A percentile compares a stretch with the other conserved stretches of the same genome.
phyloP scores from a whole-genome alignment of 1,284 basidiomycete species.

The Schizophyllum commune region DNA sequence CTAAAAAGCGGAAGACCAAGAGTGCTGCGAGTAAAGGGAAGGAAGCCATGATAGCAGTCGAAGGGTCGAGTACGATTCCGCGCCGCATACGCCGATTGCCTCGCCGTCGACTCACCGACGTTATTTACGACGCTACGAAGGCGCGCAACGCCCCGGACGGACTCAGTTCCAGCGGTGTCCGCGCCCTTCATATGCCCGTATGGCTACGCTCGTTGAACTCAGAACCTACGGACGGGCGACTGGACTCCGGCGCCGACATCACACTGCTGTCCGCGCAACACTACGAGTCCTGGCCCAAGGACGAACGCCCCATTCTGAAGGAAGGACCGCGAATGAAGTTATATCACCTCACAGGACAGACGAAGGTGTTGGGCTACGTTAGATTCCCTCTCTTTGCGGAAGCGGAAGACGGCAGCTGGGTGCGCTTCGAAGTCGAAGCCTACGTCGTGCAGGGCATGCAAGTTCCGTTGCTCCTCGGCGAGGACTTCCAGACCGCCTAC shows the following conservation, averaged over 20 bases:
- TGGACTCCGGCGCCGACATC: constrained; percentile 19
- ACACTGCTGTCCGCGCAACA: constrained; percentile 17
- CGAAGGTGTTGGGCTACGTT: constrained; percentile 20
- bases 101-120: too few relatives aligned
- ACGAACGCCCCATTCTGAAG: constrained; percentile 8
- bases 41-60: too few relatives aligned
- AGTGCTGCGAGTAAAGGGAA: too few relatives aligned
- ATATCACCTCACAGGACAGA: constrained; percentile 21
- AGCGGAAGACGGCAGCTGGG: constrained; percentile 14
- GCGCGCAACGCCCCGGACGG: too few relatives aligned
- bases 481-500: constrained; percentile 22
- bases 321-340: constrained; percentile 19
- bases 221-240: too few relatives aligned
- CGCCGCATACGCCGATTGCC: too few relatives aligned
- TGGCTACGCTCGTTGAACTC: too few relatives aligned
- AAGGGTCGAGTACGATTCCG: too few relatives aligned
- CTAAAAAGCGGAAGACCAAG: too few relatives aligned
- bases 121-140: too few relatives aligned
- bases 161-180: too few relatives aligned
- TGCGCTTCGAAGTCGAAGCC: constrained; percentile 21
- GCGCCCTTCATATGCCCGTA: too few relatives aligned
- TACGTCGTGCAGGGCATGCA: constrained; percentile 17
- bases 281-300: neutral
- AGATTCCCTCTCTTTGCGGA: constrained; percentile 17
- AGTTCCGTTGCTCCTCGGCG: neutral